Evolutionary conservation across 2,329 filamentous ascomycete species (phyloP), one percentile per base, ranked within the genome.

Genomic region (Onygenales sp.): DNA sequence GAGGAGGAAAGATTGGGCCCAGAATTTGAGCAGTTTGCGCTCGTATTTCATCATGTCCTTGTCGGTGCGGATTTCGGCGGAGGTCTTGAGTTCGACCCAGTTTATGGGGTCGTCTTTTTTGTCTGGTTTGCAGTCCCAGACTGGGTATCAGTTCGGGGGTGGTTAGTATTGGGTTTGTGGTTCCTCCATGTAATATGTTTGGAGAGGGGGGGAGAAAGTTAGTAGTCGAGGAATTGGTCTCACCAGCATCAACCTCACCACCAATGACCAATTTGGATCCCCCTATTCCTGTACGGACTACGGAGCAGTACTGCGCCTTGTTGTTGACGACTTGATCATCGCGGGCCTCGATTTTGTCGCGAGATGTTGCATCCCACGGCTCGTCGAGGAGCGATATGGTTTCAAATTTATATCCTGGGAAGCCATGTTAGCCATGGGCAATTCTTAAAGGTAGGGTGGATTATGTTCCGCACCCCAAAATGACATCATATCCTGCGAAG

Each of bases 51-150:
- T 70, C 64, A 83, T 77, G 62, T 93, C 87, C 46, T 82, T 78
- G 1, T 84, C 78, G 56, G 80, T 80, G 50, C 77, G 76, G 49
- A 92, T 84, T 58, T 86, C 83, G 42, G 81, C 84, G n/a, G 83
- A 82, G 0, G 93, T 98, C 68, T 98, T 98, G 54, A 98, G 79
- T 70, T 98, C 93, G 34, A 97, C 85, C 87, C 91, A 98, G 62
- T 92, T 88, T 58, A 89, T 86, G 0, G 86, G 82, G n/a, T 77
- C 77, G 48, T 80, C 81, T 51, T 77, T 78, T 54, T 78, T 75
- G 3, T 71, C 68, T 0, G 89, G 88, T 65, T 93, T 95, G 53
- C 78, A 80, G 65, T 94, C 90, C 86, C 89, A 91, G 45, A 95
- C 88, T 86, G 56, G 6, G 21, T 27, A 27, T 27, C 21, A 27